These are phyloP conservation scores for Coccomyxa sp. DNA, from an alignment of 139 green algal species.

Conservation along the genomic window DNA sequence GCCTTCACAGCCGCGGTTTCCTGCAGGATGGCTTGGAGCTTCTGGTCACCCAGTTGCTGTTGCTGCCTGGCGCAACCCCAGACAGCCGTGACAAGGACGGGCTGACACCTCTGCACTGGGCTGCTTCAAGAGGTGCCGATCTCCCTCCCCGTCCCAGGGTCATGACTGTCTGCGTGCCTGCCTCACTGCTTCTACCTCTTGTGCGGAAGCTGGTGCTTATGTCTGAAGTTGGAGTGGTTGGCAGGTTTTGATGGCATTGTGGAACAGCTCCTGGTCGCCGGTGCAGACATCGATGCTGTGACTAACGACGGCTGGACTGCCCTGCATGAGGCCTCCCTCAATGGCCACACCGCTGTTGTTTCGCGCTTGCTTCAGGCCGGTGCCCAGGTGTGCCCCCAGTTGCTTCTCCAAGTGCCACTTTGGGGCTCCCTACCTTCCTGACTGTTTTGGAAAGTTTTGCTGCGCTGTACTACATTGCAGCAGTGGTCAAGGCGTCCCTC, in stretches of 20 bases:
- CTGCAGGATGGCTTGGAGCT: slow-evolving; percentile 4
- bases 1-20: not conserved
- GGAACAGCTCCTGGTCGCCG: slow-evolving; percentile 2
- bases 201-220: too few relatives aligned
- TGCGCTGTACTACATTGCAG: too few relatives aligned
- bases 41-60: slow-evolving; percentile 31
- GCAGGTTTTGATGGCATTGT: slow-evolving; percentile 5
- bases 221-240: too few relatives aligned
- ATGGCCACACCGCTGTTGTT: slow-evolving; percentile 25
- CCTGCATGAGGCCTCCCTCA: slow-evolving; percentile 37
- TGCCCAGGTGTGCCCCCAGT: slow-evolving; percentile 19
- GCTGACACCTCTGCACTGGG: slow-evolving; percentile 30
- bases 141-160: not conserved
- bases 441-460: not conserved
- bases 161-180: too few relatives aligned
- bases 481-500: too few relatives aligned
- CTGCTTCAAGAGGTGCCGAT: slow-evolving; percentile 20
- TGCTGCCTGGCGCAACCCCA: not conserved
- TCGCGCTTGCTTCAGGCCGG: slow-evolving; percentile 25
- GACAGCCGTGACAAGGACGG: slow-evolving; percentile 14
- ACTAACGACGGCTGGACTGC: slow-evolving; percentile 44
- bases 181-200: too few relatives aligned
- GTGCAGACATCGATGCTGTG: slow-evolving; percentile 7
- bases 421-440: not conserved
- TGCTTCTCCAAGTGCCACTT: not conserved